Base-by-base conservation (phyloP, 257 asterid genomes). In the Nicotiana obtusifolia region DNA sequence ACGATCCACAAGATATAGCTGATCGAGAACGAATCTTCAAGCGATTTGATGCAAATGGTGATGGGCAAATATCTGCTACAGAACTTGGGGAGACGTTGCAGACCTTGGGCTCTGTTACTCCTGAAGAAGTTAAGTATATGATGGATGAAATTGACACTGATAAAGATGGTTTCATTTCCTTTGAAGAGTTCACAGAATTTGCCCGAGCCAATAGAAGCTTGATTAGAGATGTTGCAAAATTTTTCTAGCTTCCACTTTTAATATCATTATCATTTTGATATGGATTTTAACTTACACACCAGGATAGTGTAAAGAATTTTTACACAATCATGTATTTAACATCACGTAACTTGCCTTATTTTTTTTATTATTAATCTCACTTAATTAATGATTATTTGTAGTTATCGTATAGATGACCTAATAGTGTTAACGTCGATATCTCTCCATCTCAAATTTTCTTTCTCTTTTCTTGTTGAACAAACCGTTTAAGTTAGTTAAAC, bases 111-210 rank as follows among this genome's bases (percentile, higher is more conserved):
- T 89, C 94, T 20, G 94, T 91, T 81, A 77, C 95, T 0, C 77
- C 89, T 0, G 97, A 91, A 2, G 98, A 95, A 82, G 93, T 92
- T 8, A 86, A 80, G 82, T 89, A 91, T 17, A 91, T 95, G 95
- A 92, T 95, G 98, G 87, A 77, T 24, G 99, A 95, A 88, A 91
- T 93, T 30, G 98, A 93, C 78, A 89, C 95, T 1, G 91, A 95
- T 85, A 94, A 95, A 1, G 97, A 95, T 61, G 99, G 98, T 41
- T 89, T 59, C 87, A 90, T 93, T 76, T 93, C 98, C 5, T 87
- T 83, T 28, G 80, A 92, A 1, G 99, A 95, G 83, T 95, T 93
- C 80, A 85, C 89, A 3, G 88, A 79, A 2, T 95, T 95, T 60
- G 98, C 99, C 7, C 67, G 77, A 76, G 97, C 95, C 17, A 93